Evolutionary conservation across 257 asterid species (phyloP), one percentile per base, ranked within the genome.

Genomic region (Solanum paucissectum): DNA sequence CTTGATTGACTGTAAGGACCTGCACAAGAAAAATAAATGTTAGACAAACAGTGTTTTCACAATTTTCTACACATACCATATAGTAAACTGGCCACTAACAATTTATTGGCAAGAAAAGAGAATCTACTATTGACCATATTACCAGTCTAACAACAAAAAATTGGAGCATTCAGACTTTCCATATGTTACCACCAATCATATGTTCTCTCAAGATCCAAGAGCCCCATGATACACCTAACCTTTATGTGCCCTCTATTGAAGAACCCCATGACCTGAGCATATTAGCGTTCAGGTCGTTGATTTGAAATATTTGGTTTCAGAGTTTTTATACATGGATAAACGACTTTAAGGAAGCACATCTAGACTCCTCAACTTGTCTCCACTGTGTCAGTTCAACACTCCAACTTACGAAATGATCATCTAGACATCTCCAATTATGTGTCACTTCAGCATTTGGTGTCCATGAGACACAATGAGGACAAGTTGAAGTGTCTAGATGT

Each of bases 1-100:
- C 98, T 93, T 95, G 98, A 92, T 97, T 97, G 89, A 97, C 98
- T 1, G 99, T 95, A 85, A 97, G 98, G 87, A 97, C 98, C 99
- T 97, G 92, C 60, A 88, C 36, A 68, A 49, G 29, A 82, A 83
- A 33, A 79, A 75, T 23, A 72, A 49, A 79, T 87, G 71, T 82
- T 20, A 82, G 44, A 81, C 68, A 79, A 25, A 25, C 9, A 9
- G 68, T 36, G 38, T 25, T 79, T 44, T 79, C 85, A 44, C 21
- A 79, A 46, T 29, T 52, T 44, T 81, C 85, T 46, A 81, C 68
- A 27, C 40, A 44, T 11, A 46, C 29, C 66, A 14, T 77, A 27
- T 7, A 79, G 64, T 79, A 44, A 29, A 44, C 9, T 27, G 64
- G 84, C 14, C 38, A 79, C 62, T 27, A 79, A 25, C 13, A 25